A percentile compares a stretch with the other conserved stretches of the same genome.
These are phyloP conservation scores for Exidia glandulosa DNA, from an alignment of 768 basidiomycete genomes.

Conservation along the genomic window DNA sequence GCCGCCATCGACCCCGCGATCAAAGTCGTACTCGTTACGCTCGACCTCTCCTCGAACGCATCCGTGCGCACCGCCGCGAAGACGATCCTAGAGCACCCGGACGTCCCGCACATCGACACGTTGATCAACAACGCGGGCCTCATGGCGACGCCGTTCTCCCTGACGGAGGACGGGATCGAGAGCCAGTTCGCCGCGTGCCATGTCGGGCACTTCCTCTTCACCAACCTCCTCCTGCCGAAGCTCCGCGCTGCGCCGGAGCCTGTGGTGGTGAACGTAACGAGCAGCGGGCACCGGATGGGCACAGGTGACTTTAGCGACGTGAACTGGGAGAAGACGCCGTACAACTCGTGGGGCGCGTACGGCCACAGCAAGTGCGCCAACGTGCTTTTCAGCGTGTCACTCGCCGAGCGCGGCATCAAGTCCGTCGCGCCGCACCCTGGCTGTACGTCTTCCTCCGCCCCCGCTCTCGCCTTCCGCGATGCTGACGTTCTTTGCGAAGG, in stretches of 20 bases:
- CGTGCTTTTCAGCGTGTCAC: slow-evolving; percentile 6
- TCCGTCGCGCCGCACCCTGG: not conserved
- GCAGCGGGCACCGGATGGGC: not conserved
- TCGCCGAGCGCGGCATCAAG: not conserved
- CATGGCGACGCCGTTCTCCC: not conserved
- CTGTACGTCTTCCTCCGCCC: not conserved
- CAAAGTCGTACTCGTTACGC: not conserved
- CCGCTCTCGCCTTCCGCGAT: not conserved
- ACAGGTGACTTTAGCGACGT: not conserved
- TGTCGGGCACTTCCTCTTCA: slow-evolving; percentile 6
- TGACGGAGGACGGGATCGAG: not conserved
- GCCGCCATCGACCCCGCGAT: not conserved
- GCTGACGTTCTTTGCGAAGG: not conserved
- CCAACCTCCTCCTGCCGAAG: slow-evolving; percentile 1
- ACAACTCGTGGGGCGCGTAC: not conserved
- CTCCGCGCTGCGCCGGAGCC: not conserved
- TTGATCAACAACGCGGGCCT: slow-evolving; percentile 3
- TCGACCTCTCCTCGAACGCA: not conserved
- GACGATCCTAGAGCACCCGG: not conserved
- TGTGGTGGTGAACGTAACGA: not conserved
- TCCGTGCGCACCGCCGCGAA: slow-evolving; percentile 1
- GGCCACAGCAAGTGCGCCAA: slow-evolving; percentile 8
- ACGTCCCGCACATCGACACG: slow-evolving; percentile 3
- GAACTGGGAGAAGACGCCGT: not conserved
- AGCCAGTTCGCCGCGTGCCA: slow-evolving; percentile 5